These are phyloP conservation scores for Tolypocladium endophyticum DNA, from an alignment of 2,329 filamentous ascomycete species.

Conservation along the genomic window DNA sequence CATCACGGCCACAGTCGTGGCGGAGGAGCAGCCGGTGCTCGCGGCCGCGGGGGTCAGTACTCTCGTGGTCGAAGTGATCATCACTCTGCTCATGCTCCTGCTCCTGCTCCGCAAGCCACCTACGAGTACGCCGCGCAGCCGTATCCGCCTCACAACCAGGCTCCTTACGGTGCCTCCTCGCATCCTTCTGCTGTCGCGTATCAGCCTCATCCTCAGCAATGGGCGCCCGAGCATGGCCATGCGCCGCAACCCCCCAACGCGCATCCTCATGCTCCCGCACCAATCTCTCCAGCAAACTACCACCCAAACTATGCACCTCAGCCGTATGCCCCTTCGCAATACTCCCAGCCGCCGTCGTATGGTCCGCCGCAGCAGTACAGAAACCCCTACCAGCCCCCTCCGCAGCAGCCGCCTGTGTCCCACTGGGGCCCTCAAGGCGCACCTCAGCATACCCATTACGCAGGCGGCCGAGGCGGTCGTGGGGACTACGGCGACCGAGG, in stretches of 20 bases:
- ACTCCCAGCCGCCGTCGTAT: constrained; percentile 34
- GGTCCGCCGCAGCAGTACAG: constrained; percentile 26
- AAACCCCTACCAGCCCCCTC: constrained; percentile 24
- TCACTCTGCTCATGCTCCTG: constrained; percentile 18
- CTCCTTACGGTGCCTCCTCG: constrained; percentile 16
- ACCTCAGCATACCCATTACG: constrained; percentile 22
- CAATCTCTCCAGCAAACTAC: constrained; percentile 43
- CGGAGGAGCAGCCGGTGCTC: constrained; percentile 23
- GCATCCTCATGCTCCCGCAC: constrained; percentile 34
- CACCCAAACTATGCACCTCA: constrained; percentile 50
- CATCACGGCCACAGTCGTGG: constrained; percentile 25
- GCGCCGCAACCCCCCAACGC: constrained; percentile 24
- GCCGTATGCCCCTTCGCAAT: constrained; percentile 32
- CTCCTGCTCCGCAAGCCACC: constrained; percentile 21
- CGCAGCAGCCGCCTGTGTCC: constrained; percentile 8
- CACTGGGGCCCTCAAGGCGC: constrained; percentile 17
- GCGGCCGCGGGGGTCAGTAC: constrained; percentile 29
- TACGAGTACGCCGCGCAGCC: constrained; percentile 34
- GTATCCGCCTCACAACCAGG: constrained; percentile 19
- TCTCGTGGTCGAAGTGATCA: constrained; percentile 29
- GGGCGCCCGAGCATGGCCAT: constrained; percentile 26
- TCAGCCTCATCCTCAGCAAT: constrained; percentile 28
- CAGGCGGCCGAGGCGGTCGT: constrained; percentile 24
- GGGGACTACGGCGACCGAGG: constrained; percentile 36
- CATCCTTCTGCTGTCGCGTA: constrained; percentile 27